Conservation (phyloP, 768 basidiomycete species). For the Termitomyces sp. region DNA sequence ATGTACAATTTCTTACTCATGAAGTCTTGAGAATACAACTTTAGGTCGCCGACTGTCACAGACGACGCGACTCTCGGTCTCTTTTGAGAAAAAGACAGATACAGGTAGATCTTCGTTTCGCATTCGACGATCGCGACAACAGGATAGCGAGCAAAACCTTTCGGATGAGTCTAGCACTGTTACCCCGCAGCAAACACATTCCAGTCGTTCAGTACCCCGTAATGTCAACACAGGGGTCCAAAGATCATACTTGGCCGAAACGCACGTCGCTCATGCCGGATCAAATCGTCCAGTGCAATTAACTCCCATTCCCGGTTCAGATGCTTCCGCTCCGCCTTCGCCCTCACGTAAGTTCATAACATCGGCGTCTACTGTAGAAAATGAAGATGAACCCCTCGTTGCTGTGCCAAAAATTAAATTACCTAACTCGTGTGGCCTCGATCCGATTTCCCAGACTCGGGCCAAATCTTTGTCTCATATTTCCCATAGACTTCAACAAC, state of each 20-base stretch:
- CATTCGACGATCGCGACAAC: conserved; percentile 29
- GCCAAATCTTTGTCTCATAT: conserved; percentile 52
- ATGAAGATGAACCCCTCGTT: conserved; percentile 20
- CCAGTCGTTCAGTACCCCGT: conserved; percentile 22
- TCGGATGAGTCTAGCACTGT: conserved; percentile 13
- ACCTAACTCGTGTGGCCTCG: conserved; percentile 20
- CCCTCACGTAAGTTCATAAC: conserved; percentile 38
- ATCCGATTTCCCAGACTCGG: conserved; percentile 39
- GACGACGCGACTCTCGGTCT: conserved; percentile 38
- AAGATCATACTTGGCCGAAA: conserved; percentile 25
- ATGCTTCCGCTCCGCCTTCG: conserved; percentile 53
- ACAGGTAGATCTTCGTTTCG: conserved; percentile 15
- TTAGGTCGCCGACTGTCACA: conserved; percentile 66
- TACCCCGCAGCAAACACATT: conserved; percentile 21
- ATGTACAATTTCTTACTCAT: conserved; percentile 3
- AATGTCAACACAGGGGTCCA: conserved; percentile 16
- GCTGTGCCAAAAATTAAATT: conserved; percentile 28
- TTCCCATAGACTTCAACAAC: conserved; percentile 47
- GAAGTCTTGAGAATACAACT: conserved; percentile 52
- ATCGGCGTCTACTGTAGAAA: conserved; percentile 19
- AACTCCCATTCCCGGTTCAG: conserved; percentile 66
- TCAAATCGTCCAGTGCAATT: conserved; percentile 35
- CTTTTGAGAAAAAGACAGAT: conserved; percentile 17
- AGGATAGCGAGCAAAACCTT: conserved; percentile 25
- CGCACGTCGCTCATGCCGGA: conserved; percentile 16